Evolutionary conservation across 192 early-diverging fungal species (phyloP).

Genomic region (Backusella luteola): DNA sequence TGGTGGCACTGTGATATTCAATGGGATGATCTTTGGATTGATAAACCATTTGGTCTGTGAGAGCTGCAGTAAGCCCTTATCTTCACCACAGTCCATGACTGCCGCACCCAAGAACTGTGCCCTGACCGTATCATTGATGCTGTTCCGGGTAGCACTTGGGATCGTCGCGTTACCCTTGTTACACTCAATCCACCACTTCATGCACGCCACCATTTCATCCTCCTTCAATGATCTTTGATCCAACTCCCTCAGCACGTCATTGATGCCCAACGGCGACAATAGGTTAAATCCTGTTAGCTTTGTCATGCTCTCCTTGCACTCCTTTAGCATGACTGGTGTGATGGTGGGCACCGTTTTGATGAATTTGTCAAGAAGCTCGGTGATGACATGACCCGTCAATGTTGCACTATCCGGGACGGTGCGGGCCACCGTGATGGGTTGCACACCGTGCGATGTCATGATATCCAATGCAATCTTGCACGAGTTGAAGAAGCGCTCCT

Average conservation of each 20-base stretch:
- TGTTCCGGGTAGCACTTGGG: conserved; percentile 19
- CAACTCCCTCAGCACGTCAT: conserved; percentile 70
- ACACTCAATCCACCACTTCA: conserved; percentile 78
- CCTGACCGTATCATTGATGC: background rate
- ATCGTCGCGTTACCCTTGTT: conserved; percentile 30
- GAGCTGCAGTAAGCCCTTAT: conserved; percentile 39
- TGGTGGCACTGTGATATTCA: conserved; percentile 58
- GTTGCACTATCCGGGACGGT: conserved; percentile 13
- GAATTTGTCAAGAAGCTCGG: conserved; percentile 61
- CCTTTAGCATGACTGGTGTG: conserved; percentile 43
- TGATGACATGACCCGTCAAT: conserved; percentile 28
- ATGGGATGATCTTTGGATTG: conserved; percentile 66
- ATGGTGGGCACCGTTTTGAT: conserved; percentile 66
- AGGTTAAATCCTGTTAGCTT: conserved; percentile 46
- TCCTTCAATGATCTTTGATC: conserved; percentile 48
- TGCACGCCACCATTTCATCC: conserved; percentile 60
- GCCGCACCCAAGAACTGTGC: conserved; percentile 48
- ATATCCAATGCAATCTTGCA: conserved; percentile 50
- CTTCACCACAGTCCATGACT: conserved; percentile 44
- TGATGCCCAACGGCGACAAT: conserved; percentile 51
- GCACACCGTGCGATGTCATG: conserved; percentile 67
- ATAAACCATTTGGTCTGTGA: conserved; percentile 54
- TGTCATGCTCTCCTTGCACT: conserved; percentile 56
- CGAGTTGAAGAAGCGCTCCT: conserved; percentile 56
- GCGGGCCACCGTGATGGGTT: conserved; percentile 48